A percentile compares a stretch with the other conserved stretches of the same genome.
Conservation (phyloP, 2,329 filamentous ascomycete genomes). For the Tympanopsis confertula region DNA sequence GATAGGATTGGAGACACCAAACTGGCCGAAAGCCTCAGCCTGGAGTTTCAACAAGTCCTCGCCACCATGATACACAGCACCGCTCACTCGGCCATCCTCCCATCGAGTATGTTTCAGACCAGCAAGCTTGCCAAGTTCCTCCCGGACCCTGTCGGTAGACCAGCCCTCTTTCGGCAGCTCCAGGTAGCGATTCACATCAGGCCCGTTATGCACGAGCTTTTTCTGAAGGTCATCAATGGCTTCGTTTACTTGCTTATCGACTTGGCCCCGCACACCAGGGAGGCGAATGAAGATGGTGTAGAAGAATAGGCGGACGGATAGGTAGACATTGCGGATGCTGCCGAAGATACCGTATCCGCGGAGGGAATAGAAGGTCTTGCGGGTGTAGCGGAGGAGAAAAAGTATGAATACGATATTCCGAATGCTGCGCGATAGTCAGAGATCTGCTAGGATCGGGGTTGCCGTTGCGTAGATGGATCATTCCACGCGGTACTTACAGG, state of each 20-base stretch:
- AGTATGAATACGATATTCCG: constrained; percentile 82
- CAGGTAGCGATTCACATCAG: constrained; percentile 61
- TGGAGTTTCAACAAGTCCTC: constrained; percentile 72
- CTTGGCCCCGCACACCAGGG: constrained; percentile 75
- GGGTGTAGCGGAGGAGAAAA: constrained; percentile 74
- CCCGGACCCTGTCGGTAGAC: constrained; percentile 64
- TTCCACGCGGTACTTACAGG: constrained; percentile 24
- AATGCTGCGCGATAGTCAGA: constrained; percentile 38
- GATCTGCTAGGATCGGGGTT: neutral
- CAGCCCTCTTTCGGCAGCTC: constrained; percentile 75
- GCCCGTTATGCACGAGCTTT: constrained; percentile 60
- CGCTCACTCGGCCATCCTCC: constrained; percentile 91
- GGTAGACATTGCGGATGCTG: constrained; percentile 64
- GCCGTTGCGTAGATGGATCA: neutral
- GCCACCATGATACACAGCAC: constrained; percentile 92
- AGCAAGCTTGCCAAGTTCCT: constrained; percentile 68
- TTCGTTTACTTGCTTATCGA: constrained; percentile 73
- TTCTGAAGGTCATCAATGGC: constrained; percentile 69
- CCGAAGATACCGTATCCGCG: constrained; percentile 81
- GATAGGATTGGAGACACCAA: constrained; percentile 91
- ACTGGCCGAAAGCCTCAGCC: constrained; percentile 84
- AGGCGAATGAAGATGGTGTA: constrained; percentile 80
- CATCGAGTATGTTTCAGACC: constrained; percentile 88
- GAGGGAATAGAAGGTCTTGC: constrained; percentile 71
- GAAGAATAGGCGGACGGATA: constrained; percentile 55